A percentile compares a stretch with the other conserved stretches of the same genome.
phyloP scores from a whole-genome alignment of 2,329 filamentous ascomycete species.

The Colletotrichum neosansevieriae region DNA sequence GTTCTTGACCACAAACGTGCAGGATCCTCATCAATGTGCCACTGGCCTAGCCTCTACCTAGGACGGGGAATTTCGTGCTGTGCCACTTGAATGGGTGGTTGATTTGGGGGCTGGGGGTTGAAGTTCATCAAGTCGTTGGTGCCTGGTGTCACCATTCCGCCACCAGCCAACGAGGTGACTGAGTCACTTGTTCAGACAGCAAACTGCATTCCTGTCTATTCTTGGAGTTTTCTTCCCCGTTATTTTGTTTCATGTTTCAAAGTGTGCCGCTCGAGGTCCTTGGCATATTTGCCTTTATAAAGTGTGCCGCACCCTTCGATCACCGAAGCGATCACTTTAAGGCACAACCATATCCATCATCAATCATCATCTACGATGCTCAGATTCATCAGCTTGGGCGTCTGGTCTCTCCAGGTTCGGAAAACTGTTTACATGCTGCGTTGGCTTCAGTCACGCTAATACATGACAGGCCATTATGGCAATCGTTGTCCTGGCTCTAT shows the following conservation, averaged over 20 bases:
- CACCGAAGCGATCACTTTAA: background rate
- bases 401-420: slow-evolving; percentile 37
- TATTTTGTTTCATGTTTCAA: background rate
- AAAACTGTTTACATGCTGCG: background rate
- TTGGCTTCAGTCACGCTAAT: background rate
- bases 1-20: slow-evolving; percentile 21
- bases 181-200: slow-evolving; percentile 13
- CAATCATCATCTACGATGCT: slow-evolving; percentile 8
- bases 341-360: rapidly evolving
- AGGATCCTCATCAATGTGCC: slow-evolving; percentile 16
- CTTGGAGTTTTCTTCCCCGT: background rate
- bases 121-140: background rate
- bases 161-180: background rate
- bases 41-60: slow-evolving; percentile 3
- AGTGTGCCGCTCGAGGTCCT: background rate
- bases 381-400: slow-evolving; percentile 18
- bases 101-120: background rate
- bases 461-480: slow-evolving; percentile 24
- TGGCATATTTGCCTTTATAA: background rate
- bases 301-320: background rate
- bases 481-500: slow-evolving; percentile 35
- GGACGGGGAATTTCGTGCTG: slow-evolving; percentile 2
- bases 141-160: background rate
- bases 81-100: slow-evolving; percentile 1
- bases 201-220: background rate